Evolutionary conservation across 306 rosid species (phyloP).

Genomic region (Oemleria cerasiformis): DNA sequence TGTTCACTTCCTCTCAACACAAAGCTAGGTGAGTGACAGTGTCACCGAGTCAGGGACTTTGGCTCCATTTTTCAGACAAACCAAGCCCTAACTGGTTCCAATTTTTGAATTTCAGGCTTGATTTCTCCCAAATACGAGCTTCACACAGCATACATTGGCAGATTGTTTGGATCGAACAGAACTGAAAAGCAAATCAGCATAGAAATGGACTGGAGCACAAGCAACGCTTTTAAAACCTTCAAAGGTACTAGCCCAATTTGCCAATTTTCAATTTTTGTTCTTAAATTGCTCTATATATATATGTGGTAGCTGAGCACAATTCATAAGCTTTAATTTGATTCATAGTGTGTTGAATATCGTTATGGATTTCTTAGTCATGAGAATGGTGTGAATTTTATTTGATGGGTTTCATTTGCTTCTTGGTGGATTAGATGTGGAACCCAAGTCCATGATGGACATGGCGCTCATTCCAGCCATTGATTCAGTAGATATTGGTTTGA

Average conservation of each 20-base stretch:
- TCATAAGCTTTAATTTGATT: neutral
- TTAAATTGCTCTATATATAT: neutral
- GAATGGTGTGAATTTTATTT: neutral
- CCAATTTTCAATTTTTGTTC: neutral
- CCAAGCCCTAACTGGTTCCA: neutral
- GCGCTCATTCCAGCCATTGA: conserved; percentile 57
- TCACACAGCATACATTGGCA: neutral
- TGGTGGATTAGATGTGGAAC: conserved; percentile 54
- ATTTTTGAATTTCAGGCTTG: conserved; percentile 28
- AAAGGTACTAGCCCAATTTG: conserved; percentile 45
- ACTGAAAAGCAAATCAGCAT: conserved; percentile 32
- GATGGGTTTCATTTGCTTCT: conserved; percentile 18
- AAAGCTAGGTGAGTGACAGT: neutral
- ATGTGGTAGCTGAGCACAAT: neutral
- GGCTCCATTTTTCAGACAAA: too few species aligned
- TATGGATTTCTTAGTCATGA: neutral
- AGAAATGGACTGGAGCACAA: conserved; percentile 74
- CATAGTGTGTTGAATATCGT: neutral
- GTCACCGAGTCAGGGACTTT: neutral
- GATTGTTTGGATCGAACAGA: conserved; percentile 39
- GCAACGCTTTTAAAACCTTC: conserved; percentile 54
- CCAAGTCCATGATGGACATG: conserved; percentile 74
- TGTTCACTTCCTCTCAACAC: neutral
- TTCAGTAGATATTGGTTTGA: conserved; percentile 57
- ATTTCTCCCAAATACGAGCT: neutral